Evolutionary conservation across 139 green algal genomes (phyloP).

Genomic region (Tetraselmis striata): DNA sequence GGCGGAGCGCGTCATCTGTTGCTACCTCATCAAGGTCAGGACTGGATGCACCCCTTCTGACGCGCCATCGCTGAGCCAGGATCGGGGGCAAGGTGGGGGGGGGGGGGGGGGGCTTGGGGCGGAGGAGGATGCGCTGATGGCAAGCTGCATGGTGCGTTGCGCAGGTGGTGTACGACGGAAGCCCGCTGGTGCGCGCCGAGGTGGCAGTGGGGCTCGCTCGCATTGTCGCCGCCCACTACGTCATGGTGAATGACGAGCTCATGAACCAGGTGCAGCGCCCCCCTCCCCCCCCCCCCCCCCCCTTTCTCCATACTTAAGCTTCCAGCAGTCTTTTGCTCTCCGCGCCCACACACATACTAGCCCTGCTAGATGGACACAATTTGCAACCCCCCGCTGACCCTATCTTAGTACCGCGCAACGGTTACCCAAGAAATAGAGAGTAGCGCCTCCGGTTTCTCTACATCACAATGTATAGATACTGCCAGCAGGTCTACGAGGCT

Average conservation of each 20-base stretch:
- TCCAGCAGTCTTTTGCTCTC: too few species aligned
- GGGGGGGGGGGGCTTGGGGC: too few species aligned
- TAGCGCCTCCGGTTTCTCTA: too few species aligned
- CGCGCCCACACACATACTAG: too few species aligned
- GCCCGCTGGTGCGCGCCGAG: slow-evolving; percentile 66
- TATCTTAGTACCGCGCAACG: too few species aligned
- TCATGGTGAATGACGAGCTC: slow-evolving; percentile 35
- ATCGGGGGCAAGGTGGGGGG: too few species aligned
- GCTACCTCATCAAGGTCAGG: slow-evolving; percentile 7
- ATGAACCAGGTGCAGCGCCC: slow-evolving; percentile 7
- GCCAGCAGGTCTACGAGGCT: too few species aligned
- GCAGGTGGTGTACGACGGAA: slow-evolving; percentile 63
- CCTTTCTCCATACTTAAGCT: not conserved
- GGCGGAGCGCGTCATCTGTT: slow-evolving; percentile 31
- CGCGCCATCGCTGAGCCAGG: not conserved
- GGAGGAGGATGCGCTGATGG: too few species aligned
- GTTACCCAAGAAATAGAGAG: too few species aligned
- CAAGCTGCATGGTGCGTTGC: slow-evolving; percentile 1
- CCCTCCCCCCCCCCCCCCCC: not conserved
- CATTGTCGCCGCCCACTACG: slow-evolving; percentile 49
- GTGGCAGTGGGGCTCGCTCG: slow-evolving; percentile 63
- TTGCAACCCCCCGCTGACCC: too few species aligned
- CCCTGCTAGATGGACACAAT: too few species aligned
- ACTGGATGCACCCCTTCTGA: not conserved
- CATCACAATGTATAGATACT: too few species aligned